These are phyloP conservation scores for Primulina eburnea DNA, from an alignment of 257 asterid species.

Conservation along the genomic window DNA sequence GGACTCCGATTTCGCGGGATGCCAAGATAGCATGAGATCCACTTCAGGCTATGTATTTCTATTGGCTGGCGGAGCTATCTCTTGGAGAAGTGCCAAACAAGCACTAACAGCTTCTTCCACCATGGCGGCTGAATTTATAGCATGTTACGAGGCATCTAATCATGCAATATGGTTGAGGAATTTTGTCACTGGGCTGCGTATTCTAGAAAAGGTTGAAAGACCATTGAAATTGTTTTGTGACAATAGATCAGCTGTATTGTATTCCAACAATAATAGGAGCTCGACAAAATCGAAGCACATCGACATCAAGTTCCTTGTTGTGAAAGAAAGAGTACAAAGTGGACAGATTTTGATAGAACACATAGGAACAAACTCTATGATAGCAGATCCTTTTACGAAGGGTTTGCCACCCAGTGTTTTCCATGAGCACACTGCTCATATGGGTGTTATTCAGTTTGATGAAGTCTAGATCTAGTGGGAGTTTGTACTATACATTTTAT, in stretches of 20 bases:
- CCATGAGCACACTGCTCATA: no score
- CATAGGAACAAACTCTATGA: no score
- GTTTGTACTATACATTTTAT: no score
- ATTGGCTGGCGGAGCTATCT: neutral
- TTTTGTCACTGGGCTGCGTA: neutral
- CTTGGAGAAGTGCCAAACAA: neutral
- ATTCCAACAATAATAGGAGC: neutral
- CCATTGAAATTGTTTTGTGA: no score
- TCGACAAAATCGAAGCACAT: neutral
- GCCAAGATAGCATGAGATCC: neutral
- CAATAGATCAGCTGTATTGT: no score
- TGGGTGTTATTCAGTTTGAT: no score
- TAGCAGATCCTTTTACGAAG: no score
- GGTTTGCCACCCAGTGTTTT: no score
- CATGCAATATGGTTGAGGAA: neutral
- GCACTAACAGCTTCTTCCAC: no score
- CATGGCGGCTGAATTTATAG: neutral
- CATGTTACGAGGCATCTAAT: neutral
- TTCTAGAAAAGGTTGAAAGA: neutral
- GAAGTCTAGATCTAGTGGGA: no score
- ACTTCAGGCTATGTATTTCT: neutral
- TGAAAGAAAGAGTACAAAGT: neutral
- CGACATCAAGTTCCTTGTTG: conserved; percentile 2
- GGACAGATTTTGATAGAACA: no score
- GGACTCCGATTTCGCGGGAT: neutral